A percentile compares a stretch with the other conserved stretches of the same genome.
Evolutionary conservation across 495 filamentous ascomycete species (phyloP).

Genomic region (Tuber calosporum): DNA sequence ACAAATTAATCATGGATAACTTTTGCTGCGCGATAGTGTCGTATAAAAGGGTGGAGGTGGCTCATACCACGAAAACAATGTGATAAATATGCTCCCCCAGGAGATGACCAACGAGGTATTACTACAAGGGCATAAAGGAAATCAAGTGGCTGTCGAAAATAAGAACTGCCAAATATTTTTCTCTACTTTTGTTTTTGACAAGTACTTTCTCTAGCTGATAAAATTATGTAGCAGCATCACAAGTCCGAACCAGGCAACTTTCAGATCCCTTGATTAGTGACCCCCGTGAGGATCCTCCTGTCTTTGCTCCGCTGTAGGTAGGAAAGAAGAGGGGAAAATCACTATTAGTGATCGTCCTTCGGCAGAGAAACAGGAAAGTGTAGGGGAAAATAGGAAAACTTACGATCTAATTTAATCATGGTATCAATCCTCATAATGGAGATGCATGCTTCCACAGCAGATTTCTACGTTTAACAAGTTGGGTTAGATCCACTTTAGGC

Average conservation of each 20-base stretch:
- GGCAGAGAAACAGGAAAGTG: not conserved
- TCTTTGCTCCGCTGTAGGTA: slow-evolving; percentile 29
- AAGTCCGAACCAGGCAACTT: slow-evolving; percentile 3
- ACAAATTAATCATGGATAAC: not conserved
- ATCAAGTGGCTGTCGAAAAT: not conserved
- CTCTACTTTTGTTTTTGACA: not conserved
- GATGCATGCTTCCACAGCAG: slow-evolving; percentile 97
- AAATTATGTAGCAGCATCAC: not conserved
- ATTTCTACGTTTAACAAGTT: slow-evolving; percentile 52
- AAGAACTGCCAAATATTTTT: not conserved
- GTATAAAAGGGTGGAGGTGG: not conserved
- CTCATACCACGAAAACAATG: not conserved
- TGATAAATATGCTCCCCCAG: not conserved
- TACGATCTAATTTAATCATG: slow-evolving; percentile 88
- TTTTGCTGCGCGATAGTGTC: too few species aligned
- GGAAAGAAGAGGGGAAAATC: not conserved
- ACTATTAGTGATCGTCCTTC: not conserved
- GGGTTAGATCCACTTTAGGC: not conserved
- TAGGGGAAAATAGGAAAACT: slow-evolving; percentile 4
- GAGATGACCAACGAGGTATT: not conserved
- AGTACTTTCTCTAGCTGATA: not conserved
- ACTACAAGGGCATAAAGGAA: not conserved
- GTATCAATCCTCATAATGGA: slow-evolving; percentile 99
- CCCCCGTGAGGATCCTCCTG: slow-evolving; percentile 39
- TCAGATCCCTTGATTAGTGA: slow-evolving; percentile 18